Base-by-base conservation (phyloP, 306 rosid genomes). In the Betula pendula region DNA sequence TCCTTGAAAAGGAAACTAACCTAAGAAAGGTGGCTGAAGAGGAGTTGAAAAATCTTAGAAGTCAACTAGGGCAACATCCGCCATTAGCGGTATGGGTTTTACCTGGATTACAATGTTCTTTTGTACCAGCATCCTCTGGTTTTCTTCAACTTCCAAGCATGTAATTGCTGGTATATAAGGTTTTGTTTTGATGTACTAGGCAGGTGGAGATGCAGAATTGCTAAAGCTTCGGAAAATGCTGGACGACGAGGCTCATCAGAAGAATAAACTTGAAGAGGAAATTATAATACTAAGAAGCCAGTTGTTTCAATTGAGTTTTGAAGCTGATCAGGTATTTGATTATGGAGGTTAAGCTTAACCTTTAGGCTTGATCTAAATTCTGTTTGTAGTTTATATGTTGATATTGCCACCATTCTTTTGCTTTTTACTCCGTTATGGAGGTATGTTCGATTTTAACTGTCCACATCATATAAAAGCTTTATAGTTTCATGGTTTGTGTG, bases 211-310 rank as follows among this genome's bases (percentile, higher is more conserved):
- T 82, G 43, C 52, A 24, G 96, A 96, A 73, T 68, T 80, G 79
- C 56, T 81, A 60, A 91, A 86, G 86, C 90, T 92, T 66, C 83
- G 65, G 70, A 89, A 84, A 75, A 79, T 83, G 65, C 69, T 87
- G 60, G 97, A 91, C 81, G 99, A 92, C 48, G 98, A 92, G 85
- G 82, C 88, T 80, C 84, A 58, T 77, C 89, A 89, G 81, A 92
- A 89, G 79, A 91, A 73, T 83, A 91, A 89, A 79, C 94, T 88
- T 75, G 99, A 90, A 87, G 97, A 96, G 85, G 99, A 96, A 83
- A 78, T 91, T 70, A 82, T 96, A 80, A 82, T 92, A 70, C 77
- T 96, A 75, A 87, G 88, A 76, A 96, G 97, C 81, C 97, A 92
- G 82, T 75, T 96, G 83, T 77, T 88, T 87, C 98, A 96, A 84